phyloP scores from a whole-genome alignment of 805 yeast species.

The Myxozyma lipomycoides region DNA sequence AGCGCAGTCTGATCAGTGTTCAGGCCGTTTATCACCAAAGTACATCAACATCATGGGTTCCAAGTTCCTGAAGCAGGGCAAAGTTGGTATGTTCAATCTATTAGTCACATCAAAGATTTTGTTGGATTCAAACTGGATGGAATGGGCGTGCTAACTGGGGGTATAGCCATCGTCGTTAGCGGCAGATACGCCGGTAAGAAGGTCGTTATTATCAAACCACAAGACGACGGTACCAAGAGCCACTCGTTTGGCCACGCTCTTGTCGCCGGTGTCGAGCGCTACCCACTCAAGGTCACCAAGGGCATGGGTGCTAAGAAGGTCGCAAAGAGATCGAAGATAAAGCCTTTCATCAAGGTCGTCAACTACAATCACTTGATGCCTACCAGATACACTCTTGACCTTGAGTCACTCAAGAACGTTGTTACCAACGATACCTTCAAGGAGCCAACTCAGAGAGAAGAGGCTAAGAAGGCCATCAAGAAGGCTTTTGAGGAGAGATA shows the following conservation, averaged over 20 bases:
- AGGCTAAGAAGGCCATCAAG: slow-evolving; percentile 98
- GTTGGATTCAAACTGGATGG: slow-evolving; percentile 1
- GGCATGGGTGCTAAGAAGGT: slow-evolving; percentile 92
- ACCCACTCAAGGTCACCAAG: slow-evolving; percentile 95
- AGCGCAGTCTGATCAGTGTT: too few species aligned
- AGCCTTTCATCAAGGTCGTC: slow-evolving; percentile 98
- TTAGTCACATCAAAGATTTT: background rate
- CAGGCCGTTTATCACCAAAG: too few species aligned
- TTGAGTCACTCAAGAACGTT: slow-evolving; percentile 87
- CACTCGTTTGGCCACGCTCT: slow-evolving; percentile 99
- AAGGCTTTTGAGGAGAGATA: slow-evolving; percentile 99
- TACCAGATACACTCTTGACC: slow-evolving; percentile 98
- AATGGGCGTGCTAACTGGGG: background rate
- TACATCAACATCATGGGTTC: slow-evolving; percentile 36
- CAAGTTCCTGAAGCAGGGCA: slow-evolving; percentile 99
- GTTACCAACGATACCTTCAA: slow-evolving; percentile 89
- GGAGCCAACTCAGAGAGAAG: slow-evolving; percentile 98
- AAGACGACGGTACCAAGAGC: slow-evolving; percentile 97
- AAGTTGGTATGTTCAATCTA: slow-evolving; percentile 75
- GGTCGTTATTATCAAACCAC: slow-evolving; percentile 97
- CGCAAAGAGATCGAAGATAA: slow-evolving; percentile 93
- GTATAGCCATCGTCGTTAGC: slow-evolving; percentile 91
- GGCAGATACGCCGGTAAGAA: slow-evolving; percentile 99
- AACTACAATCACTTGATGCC: slow-evolving; percentile 99
- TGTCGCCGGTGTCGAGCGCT: slow-evolving; percentile 98